These are phyloP conservation scores for Aureobasidium pullulans DNA, from an alignment of 2,329 filamentous ascomycete genomes.

Conservation along the genomic window DNA sequence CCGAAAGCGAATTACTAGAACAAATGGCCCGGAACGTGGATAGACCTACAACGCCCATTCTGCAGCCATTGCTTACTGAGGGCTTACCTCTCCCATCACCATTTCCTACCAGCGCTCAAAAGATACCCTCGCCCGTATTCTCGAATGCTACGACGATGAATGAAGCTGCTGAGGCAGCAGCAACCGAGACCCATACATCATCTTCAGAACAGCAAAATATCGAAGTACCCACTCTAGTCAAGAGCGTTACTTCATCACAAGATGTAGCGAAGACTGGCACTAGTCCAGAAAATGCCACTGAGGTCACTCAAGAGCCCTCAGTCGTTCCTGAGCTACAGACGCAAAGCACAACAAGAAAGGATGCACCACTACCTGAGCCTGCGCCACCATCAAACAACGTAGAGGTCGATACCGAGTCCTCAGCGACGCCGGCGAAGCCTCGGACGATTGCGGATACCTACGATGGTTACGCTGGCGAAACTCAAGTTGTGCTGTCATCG, in stretches of 20 bases:
- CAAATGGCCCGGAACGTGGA: background rate
- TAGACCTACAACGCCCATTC: constrained; percentile 24
- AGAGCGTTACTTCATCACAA: too few relatives aligned
- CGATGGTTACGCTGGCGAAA: constrained; percentile 6
- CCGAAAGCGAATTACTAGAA: background rate
- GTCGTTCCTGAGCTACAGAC: too few relatives aligned
- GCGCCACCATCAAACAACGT: background rate
- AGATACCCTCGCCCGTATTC: constrained; percentile 9
- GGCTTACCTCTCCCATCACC: constrained; percentile 28
- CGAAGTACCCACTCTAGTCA: too few relatives aligned
- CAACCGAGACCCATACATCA: too few relatives aligned
- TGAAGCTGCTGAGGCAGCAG: background rate
- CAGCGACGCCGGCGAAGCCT: background rate
- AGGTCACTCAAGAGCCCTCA: too few relatives aligned
- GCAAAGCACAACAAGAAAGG: too few relatives aligned
- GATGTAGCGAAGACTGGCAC: too few relatives aligned
- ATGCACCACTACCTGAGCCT: too few relatives aligned
- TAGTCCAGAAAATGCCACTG: too few relatives aligned
- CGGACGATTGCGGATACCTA: background rate
- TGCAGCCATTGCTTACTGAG: constrained; percentile 24
- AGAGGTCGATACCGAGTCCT: background rate
- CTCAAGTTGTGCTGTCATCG: background rate
- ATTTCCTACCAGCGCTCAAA: constrained; percentile 20
- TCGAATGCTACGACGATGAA: background rate
- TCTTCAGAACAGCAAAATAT: too few relatives aligned